Conservation (phyloP, 176 grass and related monocot species). For the Oryza longistaminata region DNA sequence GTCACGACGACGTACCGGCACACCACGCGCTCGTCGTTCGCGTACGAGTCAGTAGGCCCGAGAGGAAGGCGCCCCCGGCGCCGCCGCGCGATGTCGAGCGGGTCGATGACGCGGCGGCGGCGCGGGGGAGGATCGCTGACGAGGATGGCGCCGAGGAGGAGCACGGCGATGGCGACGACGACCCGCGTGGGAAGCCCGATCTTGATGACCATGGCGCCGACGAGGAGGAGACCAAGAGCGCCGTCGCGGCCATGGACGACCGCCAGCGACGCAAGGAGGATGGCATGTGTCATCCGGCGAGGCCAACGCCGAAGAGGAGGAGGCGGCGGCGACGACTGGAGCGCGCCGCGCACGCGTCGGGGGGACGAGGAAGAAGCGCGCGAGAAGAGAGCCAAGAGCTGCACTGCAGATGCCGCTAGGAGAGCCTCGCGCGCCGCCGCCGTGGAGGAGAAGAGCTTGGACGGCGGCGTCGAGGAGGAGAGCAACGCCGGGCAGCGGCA, state of each 20-base stretch:
- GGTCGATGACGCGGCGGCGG: not conserved
- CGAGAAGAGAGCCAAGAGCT: constrained; percentile 30
- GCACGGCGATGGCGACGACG: constrained; percentile 3
- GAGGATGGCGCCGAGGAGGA: constrained; percentile 38
- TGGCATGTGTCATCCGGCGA: not conserved
- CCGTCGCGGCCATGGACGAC: constrained; percentile 11
- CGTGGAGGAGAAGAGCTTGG: constrained; percentile 68
- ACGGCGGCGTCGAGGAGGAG: constrained; percentile 70
- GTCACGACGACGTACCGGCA: constrained; percentile 35
- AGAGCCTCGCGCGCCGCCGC: not conserved
- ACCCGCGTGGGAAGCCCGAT: constrained; percentile 43
- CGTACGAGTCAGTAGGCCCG: constrained; percentile 29
- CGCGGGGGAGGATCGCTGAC: not conserved
- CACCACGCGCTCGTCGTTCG: constrained; percentile 47
- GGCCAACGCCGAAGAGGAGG: not conserved
- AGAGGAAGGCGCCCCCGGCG: not conserved
- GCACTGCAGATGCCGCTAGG: constrained; percentile 35
- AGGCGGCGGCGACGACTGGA: not conserved
- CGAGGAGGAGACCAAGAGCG: constrained; percentile 11
- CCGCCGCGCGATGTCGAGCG: constrained; percentile 16
- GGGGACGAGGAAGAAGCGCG: constrained; percentile 27
- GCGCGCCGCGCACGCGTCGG: not conserved
- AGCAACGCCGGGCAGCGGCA: constrained; percentile 58
- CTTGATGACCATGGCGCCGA: not conserved
- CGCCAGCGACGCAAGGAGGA: constrained; percentile 14